A percentile compares a stretch with the other conserved stretches of the same genome.
Conservation (phyloP, 345 rosid genomes). For the Adansonia digitata region DNA sequence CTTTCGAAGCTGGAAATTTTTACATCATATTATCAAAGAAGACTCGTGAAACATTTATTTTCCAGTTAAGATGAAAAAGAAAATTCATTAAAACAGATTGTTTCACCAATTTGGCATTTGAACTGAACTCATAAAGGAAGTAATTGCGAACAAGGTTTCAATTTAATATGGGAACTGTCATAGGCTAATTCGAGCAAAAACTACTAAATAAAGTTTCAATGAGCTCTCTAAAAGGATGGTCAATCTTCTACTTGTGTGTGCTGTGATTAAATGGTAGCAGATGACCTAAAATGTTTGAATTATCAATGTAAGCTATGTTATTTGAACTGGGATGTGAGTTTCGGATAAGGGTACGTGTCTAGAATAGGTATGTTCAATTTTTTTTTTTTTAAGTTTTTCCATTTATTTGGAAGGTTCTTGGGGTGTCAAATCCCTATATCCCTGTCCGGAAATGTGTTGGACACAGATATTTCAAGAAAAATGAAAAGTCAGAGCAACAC, state of each 20-base stretch:
- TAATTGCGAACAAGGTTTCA: neutral
- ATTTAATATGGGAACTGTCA: neutral
- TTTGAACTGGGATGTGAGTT: no score
- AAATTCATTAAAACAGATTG: conserved; percentile 1
- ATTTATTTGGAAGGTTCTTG: no score
- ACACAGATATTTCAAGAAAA: no score
- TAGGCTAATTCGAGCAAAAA: conserved; percentile 2
- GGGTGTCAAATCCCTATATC: no score
- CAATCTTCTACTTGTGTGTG: neutral
- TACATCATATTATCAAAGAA: conserved; percentile 18
- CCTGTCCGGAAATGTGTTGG: no score
- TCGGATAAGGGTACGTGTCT: no score
- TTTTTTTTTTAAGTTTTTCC: no score
- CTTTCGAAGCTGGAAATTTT: conserved; percentile 38
- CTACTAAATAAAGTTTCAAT: neutral
- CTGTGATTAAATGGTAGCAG: neutral
- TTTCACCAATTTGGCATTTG: neutral
- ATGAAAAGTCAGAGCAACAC: no score
- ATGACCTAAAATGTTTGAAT: neutral
- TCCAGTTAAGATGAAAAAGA: conserved; percentile 4
- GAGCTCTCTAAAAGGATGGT: neutral
- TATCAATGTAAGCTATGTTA: neutral
- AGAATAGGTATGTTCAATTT: no score
- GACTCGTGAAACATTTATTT: neutral
- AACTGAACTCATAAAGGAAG: neutral